Evolutionary conservation across 2,329 filamentous ascomycete species (phyloP).

Genomic region (Thielaviopsis musarum): DNA sequence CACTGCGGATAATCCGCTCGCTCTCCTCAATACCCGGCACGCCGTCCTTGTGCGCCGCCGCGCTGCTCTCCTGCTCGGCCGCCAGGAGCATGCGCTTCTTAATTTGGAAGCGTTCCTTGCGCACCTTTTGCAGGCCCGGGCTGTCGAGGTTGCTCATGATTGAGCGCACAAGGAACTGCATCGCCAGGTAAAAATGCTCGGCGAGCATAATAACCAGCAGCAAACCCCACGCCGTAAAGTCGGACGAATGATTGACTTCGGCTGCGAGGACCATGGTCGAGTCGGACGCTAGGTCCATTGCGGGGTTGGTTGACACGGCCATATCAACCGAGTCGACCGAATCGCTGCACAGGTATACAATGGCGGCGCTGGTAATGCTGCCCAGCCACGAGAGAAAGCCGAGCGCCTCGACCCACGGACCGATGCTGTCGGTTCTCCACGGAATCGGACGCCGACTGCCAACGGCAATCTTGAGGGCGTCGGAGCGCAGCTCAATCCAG

Average conservation of each 20-base stretch:
- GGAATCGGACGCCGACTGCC: conserved; percentile 81
- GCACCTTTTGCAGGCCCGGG: conserved; percentile 71
- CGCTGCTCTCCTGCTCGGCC: conserved; percentile 48
- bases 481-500: conserved; percentile 85
- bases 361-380: conserved; percentile 68
- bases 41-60: conserved; percentile 32
- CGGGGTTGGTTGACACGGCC: conserved; percentile 29
- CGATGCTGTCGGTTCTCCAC: conserved; percentile 82
- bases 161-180: conserved; percentile 54
- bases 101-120: conserved; percentile 62
- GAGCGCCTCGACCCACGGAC: conserved; percentile 74
- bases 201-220: conserved; percentile 69
- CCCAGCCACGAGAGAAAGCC: conserved; percentile 90
- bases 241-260: conserved; percentile 1
- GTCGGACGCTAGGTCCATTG: conserved; percentile 46
- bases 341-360: conserved; percentile 71
- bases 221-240: conserved; percentile 58
- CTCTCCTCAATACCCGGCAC: conserved; percentile 31
- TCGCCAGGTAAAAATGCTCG: conserved; percentile 76
- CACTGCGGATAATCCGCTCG: conserved; percentile 47
- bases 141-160: conserved; percentile 69
- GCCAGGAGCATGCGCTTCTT: conserved; percentile 54
- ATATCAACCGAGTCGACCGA: conserved; percentile 21
- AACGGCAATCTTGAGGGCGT: conserved; percentile 85
- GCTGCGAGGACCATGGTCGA: conserved; percentile 17